Percentiles rank a stretch among this genome's conserved stretches.
phyloP scores from a whole-genome alignment of 2,329 filamentous ascomycete species.

The Paecilomyces fulvus region DNA sequence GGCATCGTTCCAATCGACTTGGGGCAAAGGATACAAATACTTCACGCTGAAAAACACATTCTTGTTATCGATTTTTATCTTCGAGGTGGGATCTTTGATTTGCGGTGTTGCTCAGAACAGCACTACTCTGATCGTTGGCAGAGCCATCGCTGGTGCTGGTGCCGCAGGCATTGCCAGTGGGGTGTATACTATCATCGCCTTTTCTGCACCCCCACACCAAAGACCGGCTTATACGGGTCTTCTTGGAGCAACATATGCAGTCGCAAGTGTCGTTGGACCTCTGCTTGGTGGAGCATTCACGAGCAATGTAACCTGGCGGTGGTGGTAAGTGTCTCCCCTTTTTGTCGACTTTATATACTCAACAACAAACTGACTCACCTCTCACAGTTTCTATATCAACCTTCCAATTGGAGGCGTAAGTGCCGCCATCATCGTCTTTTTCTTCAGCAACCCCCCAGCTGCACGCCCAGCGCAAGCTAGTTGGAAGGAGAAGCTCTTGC shows the following conservation, averaged over 20 bases:
- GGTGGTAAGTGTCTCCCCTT: conserved; percentile 20
- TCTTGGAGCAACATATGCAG: conserved; percentile 43
- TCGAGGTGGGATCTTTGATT: conserved; percentile 33
- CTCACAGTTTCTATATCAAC: conserved; percentile 24
- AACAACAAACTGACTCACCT: not conserved
- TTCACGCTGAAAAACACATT: conserved; percentile 25
- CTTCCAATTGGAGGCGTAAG: conserved; percentile 22
- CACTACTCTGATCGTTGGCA: conserved; percentile 29
- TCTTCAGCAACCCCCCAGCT: conserved; percentile 15
- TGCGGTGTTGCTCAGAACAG: conserved; percentile 30
- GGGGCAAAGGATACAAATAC: conserved; percentile 23
- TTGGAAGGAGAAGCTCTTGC: conserved; percentile 12
- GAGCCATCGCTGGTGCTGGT: conserved; percentile 28
- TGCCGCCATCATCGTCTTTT: conserved; percentile 15
- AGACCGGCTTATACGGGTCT: conserved; percentile 28
- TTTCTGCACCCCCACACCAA: conserved; percentile 6
- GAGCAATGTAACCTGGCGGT: conserved; percentile 38
- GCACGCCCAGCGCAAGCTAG: conserved; percentile 4
- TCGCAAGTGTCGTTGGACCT: conserved; percentile 42
- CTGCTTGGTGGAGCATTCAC: conserved; percentile 40
- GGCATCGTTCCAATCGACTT: conserved; percentile 24
- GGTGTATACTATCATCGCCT: conserved; percentile 17
- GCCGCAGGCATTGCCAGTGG: conserved; percentile 25
- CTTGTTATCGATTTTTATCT: conserved; percentile 29
- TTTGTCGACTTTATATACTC: not conserved